A percentile compares a stretch with the other conserved stretches of the same genome.
Conservation (phyloP, 352 stramenopile species). For the Pythium rishiriense region DNA sequence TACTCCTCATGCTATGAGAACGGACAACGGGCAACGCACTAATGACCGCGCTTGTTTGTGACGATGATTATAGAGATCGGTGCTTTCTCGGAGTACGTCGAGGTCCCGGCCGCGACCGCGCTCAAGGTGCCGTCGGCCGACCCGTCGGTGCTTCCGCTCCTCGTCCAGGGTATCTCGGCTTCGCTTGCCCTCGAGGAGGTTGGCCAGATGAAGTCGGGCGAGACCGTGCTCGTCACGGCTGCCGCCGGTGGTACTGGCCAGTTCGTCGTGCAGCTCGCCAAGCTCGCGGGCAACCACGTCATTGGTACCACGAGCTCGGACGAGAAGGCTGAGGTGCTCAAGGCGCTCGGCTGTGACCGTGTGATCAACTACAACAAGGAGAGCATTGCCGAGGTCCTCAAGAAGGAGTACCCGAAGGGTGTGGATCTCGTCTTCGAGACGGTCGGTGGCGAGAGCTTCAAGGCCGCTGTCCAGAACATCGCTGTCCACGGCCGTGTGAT, state of each 20-base stretch:
- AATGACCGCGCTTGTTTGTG: neutral
- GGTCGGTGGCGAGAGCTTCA: conserved; percentile 56
- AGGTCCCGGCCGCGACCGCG: conserved; percentile 16
- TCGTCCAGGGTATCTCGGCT: conserved; percentile 40
- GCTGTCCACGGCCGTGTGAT: conserved; percentile 59
- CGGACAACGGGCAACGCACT: too few relatives aligned
- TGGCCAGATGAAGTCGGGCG: conserved; percentile 51
- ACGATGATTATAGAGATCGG: conserved; percentile 9
- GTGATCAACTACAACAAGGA: conserved; percentile 89
- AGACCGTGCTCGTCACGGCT: conserved; percentile 65
- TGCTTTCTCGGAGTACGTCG: conserved; percentile 26
- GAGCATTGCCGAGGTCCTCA: conserved; percentile 49
- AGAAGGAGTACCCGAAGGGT: conserved; percentile 69
- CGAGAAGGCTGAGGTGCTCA: conserved; percentile 84
- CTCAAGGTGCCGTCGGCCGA: conserved; percentile 13
- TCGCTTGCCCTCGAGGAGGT: conserved; percentile 53
- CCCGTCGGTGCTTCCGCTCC: conserved; percentile 34
- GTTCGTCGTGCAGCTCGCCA: conserved; percentile 84
- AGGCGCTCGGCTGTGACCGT: conserved; percentile 62
- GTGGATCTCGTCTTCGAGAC: conserved; percentile 72
- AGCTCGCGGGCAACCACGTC: conserved; percentile 76
- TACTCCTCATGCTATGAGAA: too few relatives aligned
- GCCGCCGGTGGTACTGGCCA: conserved; percentile 79
- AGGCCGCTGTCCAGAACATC: conserved; percentile 55
- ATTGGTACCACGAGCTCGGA: conserved; percentile 82